Evolutionary conservation across 495 filamentous ascomycete genomes (phyloP), one percentile per base, ranked within the genome.

Genomic region (Penicillium mononematosum): DNA sequence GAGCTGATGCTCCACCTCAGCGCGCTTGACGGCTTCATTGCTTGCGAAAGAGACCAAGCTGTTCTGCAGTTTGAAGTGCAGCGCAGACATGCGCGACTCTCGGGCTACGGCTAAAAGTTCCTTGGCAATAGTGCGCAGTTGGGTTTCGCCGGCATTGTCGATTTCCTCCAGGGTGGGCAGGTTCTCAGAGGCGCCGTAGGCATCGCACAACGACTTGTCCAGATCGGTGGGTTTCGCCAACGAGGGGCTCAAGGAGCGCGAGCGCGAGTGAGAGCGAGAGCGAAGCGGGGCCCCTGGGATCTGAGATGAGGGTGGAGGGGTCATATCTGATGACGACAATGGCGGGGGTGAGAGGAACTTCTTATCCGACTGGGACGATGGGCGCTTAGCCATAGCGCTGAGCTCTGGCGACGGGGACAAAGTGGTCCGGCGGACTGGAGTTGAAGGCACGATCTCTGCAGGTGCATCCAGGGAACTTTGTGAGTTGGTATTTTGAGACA

Each of bases 31-130:
- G 24, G 91, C 88, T 69, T 96, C 92, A 29, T 87, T 83, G 42
- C 88, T 93, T 64, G 95, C 90, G 50, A 98, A 89, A 48, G 80
- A 86, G 22, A 96, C 81, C 58, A 98, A 80, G 63, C 86, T 91
- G 65, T 94, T 90, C 68, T 97, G 93, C 46, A 98, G 75, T 65
- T 94, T 96, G 77, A 95, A 88, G 67, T 98, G 94, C 24, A 95
- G 86, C 1, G 89, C 87, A 45, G 88, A 87, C 79, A 90, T 89
- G 47, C 91, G 89, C 51, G 84, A 80, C 58, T 89, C 85, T 46
- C 81, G 75, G 7, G 85, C 71, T 7, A 81, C 72, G 10, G 69
- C 64, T 27, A 81, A 69, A 1, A 86, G 68, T 22, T 82, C 80
- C 31, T 76, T 73, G 36, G 83, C 80, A 49, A 93, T 82, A 31